Conservation (phyloP, 345 rosid genomes). For the Euphorbia pulcherrima region DNA sequence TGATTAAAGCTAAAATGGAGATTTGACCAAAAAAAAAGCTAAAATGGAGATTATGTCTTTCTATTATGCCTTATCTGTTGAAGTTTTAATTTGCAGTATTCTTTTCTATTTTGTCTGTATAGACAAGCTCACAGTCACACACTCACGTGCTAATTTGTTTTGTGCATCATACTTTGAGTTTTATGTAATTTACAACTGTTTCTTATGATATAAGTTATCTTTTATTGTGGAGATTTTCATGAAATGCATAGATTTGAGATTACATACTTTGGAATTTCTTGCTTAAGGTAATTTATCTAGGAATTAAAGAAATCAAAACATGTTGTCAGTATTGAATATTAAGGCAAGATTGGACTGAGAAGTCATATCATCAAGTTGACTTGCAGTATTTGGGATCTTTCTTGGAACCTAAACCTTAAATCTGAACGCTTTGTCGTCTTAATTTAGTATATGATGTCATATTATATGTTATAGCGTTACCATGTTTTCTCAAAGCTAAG, state of each 20-base stretch:
- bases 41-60: not conserved
- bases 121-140: not conserved
- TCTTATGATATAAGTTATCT: not conserved
- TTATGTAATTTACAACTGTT: not conserved
- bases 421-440: not conserved
- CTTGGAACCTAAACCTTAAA: not conserved
- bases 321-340: not conserved
- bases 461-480: not conserved
- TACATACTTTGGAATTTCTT: not conserved
- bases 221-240: not conserved
- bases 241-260: not conserved
- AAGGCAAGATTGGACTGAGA: not conserved
- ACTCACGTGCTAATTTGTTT: not conserved
- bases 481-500: constrained; percentile 1
- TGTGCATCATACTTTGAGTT: not conserved
- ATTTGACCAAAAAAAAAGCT: too few species aligned
- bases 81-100: not conserved
- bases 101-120: not conserved
- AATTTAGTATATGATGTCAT: not conserved
- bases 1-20: not conserved
- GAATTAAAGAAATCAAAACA: not conserved
- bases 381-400: not conserved
- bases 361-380: not conserved
- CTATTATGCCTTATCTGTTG: not conserved
- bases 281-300: not conserved